phyloP scores from a whole-genome alignment of 2,329 filamentous ascomycete species.

The Neospermospora avenae region DNA sequence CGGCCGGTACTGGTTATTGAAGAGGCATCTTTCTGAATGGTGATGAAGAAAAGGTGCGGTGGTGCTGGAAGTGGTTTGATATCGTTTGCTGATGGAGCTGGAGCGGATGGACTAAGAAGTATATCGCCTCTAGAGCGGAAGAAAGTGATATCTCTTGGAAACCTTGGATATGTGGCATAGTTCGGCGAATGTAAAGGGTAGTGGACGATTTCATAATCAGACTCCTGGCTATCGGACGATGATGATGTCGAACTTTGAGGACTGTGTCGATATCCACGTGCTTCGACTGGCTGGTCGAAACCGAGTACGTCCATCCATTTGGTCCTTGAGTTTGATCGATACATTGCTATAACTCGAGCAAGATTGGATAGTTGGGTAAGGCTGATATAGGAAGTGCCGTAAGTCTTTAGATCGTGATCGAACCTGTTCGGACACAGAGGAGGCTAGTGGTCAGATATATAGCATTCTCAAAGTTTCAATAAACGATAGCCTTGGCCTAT shows the following conservation, averaged over 20 bases:
- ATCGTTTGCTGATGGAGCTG: constrained; percentile 22
- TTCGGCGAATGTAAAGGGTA: not conserved
- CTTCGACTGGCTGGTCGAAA: constrained; percentile 26
- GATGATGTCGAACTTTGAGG: not conserved
- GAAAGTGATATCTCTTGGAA: constrained; percentile 30
- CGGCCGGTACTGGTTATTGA: constrained; percentile 9
- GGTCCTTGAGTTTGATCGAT: constrained; percentile 23
- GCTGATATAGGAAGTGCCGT: not conserved
- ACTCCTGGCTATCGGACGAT: not conserved
- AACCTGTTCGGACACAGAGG: not conserved
- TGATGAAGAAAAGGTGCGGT: constrained; percentile 30
- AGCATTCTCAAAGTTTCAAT: not conserved
- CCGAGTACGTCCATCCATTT: constrained; percentile 34
- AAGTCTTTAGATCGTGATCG: not conserved
- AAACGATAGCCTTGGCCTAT: not conserved
- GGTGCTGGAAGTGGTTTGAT: constrained; percentile 25
- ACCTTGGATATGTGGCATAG: constrained; percentile 19
- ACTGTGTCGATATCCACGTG: constrained; percentile 1
- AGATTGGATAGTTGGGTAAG: not conserved
- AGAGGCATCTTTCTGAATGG: constrained; percentile 21
- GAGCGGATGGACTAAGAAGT: constrained; percentile 26
- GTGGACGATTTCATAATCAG: not conserved
- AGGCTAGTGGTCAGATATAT: constrained; percentile 3
- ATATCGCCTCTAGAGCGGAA: constrained; percentile 25
- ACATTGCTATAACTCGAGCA: constrained; percentile 5